phyloP scores from a whole-genome alignment of 768 basidiomycete genomes.

The Leccinum subgranulosum region DNA sequence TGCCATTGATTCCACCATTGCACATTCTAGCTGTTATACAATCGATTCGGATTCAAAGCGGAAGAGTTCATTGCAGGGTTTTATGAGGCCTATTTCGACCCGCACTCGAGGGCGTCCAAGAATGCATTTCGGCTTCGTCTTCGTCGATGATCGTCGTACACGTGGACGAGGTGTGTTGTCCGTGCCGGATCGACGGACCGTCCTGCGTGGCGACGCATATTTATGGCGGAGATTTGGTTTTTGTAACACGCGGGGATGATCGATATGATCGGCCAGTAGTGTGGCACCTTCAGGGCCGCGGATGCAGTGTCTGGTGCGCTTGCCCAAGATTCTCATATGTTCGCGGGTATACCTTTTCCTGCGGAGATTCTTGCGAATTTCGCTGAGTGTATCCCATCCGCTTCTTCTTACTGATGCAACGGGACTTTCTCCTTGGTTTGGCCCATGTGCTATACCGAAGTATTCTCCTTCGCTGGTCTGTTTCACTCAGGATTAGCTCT shows the following conservation, averaged over 20 bases:
- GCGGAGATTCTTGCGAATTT: background rate
- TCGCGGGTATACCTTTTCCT: background rate
- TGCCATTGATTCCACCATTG: background rate
- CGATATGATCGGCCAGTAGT: background rate
- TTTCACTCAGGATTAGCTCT: too few relatives aligned
- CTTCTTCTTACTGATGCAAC: too few relatives aligned
- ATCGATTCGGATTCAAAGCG: slow-evolving; percentile 84
- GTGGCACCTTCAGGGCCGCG: background rate
- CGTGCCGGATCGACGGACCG: background rate
- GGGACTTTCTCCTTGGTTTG: too few relatives aligned
- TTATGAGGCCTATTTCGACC: slow-evolving; percentile 75
- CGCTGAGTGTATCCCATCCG: background rate
- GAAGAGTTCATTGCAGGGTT: slow-evolving; percentile 82
- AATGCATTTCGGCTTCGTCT: slow-evolving; percentile 79
- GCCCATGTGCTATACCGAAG: too few relatives aligned
- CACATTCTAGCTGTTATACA: slow-evolving; percentile 61
- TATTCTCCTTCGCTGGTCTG: too few relatives aligned
- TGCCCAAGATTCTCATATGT: background rate
- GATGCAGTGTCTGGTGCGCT: background rate
- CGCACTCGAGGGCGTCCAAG: slow-evolving; percentile 67
- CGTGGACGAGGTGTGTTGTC: background rate
- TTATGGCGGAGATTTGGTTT: background rate
- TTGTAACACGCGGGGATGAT: background rate
- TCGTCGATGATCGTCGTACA: slow-evolving; percentile 43
- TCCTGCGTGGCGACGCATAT: background rate